phyloP scores from a whole-genome alignment of 169 alveolate species.

The Cystoisospora suis region DNA sequence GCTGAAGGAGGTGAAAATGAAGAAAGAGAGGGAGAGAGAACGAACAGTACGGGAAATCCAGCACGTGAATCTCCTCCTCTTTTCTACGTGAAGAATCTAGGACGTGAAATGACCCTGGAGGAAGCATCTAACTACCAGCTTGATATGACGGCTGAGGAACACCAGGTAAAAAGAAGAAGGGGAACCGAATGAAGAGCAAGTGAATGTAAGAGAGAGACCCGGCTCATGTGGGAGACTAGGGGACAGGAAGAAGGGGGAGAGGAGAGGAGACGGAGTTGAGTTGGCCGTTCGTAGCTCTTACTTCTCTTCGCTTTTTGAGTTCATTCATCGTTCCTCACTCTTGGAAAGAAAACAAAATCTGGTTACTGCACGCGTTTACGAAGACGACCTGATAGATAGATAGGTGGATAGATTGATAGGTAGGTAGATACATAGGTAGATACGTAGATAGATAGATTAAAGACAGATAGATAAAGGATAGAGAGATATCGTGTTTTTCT shows the following conservation, averaged over 20 bases:
- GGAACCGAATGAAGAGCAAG: not conserved
- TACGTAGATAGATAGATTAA: not conserved
- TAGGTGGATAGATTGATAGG: not conserved
- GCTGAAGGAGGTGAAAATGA: too few relatives aligned
- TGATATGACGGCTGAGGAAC: slow-evolving; percentile 50
- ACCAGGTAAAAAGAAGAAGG: slow-evolving; percentile 1
- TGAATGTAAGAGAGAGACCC: too few relatives aligned
- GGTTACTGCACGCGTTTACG: not conserved
- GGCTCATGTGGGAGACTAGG: too few relatives aligned
- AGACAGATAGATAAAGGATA: not conserved
- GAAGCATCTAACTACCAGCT: slow-evolving; percentile 41
- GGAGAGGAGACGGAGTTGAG: not conserved
- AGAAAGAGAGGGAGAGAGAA: too few relatives aligned
- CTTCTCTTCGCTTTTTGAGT: not conserved
- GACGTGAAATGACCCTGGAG: slow-evolving; percentile 43
- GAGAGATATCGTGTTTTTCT: not conserved
- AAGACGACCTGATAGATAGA: not conserved
- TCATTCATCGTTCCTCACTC: not conserved
- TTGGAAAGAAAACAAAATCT: too few relatives aligned
- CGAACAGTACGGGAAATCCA: too few relatives aligned
- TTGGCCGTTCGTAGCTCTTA: not conserved
- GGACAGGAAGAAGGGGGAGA: not conserved
- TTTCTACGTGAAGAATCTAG: slow-evolving; percentile 9
- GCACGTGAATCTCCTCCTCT: too few relatives aligned
- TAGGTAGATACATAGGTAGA: not conserved